Percentiles rank a stretch among this genome's conserved stretches.
Conservation (phyloP, 2,329 filamentous ascomycete genomes). For the Hymenoscyphus occultus region DNA sequence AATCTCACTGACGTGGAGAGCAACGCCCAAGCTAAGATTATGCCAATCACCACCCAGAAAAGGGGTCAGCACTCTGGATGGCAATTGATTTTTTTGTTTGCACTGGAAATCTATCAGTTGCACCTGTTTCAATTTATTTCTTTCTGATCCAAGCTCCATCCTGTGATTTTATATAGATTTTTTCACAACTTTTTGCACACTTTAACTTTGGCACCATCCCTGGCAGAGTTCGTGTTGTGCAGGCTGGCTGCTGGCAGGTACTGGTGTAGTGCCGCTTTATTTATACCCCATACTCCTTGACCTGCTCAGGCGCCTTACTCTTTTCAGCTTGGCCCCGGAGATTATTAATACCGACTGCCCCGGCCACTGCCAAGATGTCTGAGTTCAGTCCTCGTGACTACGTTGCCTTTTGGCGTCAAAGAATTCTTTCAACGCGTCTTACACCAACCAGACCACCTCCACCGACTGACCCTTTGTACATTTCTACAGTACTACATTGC, state of each 20-base stretch:
- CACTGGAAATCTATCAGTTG: background rate
- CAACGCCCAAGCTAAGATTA: background rate
- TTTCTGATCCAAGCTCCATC: background rate
- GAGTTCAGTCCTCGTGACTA: background rate
- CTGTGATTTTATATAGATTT: background rate
- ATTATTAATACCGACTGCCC: background rate
- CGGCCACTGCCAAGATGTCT: background rate
- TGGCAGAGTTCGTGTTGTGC: no score
- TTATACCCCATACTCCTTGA: background rate
- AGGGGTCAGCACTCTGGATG: background rate
- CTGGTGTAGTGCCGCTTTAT: background rate
- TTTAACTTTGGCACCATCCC: background rate
- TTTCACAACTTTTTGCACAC: background rate
- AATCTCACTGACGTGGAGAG: slow-evolving; percentile 5
- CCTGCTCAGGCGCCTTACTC: background rate
- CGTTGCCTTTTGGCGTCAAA: background rate
- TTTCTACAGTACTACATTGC: background rate
- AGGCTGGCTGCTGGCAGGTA: background rate
- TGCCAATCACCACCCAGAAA: background rate
- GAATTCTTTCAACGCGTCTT: background rate
- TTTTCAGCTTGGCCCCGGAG: background rate
- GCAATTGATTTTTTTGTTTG: background rate
- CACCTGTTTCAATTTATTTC: background rate
- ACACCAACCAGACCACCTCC: background rate
- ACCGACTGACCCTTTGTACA: background rate